Evolutionary conservation across 805 yeast species (phyloP), one percentile per base, ranked within the genome.

Genomic region (Dipodascus geniculatus): DNA sequence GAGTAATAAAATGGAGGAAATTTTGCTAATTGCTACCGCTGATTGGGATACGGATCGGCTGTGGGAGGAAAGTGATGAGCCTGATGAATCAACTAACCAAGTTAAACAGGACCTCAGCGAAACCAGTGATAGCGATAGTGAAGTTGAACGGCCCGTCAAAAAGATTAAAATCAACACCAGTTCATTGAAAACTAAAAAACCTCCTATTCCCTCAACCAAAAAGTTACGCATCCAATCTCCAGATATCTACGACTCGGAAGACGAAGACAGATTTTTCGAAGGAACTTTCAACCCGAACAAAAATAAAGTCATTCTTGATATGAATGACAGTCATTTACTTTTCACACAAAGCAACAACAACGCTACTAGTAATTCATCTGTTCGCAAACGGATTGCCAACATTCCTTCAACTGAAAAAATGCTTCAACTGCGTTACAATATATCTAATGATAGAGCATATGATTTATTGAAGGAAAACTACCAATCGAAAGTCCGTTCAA

Each of bases 401-500:
- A 48, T 79, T 3, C 85, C 90, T 2, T 67, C 75, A 1, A 76
- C 71, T 55, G 86, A 82, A 49, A 76, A 75, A 56, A 64, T 73
- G 24, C 61, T 87, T 20, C 75, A 77, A 38, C 66, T 74, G 55
- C 83, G 85, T 58, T 88, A 85, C 69, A 85, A 87, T 65, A 76
- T 91, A 42, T 89, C 97, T 4, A 93, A 93, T 68, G 99, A 93
- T 68, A 77, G 79, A 48, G 85, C 84, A 48, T 93, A 93, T 67
- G 95, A 87, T 55, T 70, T 84, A 52, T 73, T 93, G 59, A 85
- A 85, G 63, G 85, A 82, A 54, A 90, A 88, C 62, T 89, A 90
- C 66, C 95, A 89, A 65, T 81, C 95, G 42, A 91, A 87, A 72
- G 87, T 91, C 38, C 82, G 99, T 66, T 81, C 96, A 1, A 95